Conservation (phyloP, 2,329 filamentous ascomycete species). For the Scedosporium minutisporum region DNA sequence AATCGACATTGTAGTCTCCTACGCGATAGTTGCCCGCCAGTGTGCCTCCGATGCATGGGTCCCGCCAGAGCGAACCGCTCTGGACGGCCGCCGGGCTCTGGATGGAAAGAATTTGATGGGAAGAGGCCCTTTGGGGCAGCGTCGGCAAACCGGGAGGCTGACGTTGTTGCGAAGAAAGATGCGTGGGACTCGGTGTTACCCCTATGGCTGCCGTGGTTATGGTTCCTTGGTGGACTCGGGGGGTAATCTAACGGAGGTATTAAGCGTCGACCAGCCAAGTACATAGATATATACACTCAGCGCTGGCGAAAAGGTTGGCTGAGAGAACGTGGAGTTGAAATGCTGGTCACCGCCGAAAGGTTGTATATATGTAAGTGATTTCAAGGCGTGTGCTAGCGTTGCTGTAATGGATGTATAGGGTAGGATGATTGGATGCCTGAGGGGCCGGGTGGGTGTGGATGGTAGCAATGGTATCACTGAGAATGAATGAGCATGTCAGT, state of each 20-base stretch:
- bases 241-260: neutral
- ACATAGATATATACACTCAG: slow-evolving; percentile 2
- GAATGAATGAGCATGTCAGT: slow-evolving; percentile 2
- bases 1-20: slow-evolving; percentile 66
- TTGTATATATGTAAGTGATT: neutral
- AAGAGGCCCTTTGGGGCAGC: slow-evolving; percentile 45
- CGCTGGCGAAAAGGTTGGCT: neutral
- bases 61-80: slow-evolving; percentile 69
- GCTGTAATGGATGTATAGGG: slow-evolving; percentile 1
- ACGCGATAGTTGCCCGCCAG: slow-evolving; percentile 67
- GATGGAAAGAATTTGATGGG: slow-evolving; percentile 48
- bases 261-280: neutral
- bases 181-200: slow-evolving; percentile 4
- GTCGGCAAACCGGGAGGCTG: slow-evolving; percentile 17
- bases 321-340: neutral
- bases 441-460: slow-evolving; percentile 1
- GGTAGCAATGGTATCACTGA: slow-evolving; percentile 2
- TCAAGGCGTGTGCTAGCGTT: neutral
- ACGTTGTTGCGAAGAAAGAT: slow-evolving; percentile 6
- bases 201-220: slow-evolving; percentile 4
- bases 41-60: slow-evolving; percentile 62
- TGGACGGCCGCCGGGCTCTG: slow-evolving; percentile 60
- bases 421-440: slow-evolving; percentile 5
- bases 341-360: neutral
- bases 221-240: neutral